Evolutionary conservation across 768 basidiomycete species (phyloP).

Genomic region (Phylloporus rhodoxanthus): DNA sequence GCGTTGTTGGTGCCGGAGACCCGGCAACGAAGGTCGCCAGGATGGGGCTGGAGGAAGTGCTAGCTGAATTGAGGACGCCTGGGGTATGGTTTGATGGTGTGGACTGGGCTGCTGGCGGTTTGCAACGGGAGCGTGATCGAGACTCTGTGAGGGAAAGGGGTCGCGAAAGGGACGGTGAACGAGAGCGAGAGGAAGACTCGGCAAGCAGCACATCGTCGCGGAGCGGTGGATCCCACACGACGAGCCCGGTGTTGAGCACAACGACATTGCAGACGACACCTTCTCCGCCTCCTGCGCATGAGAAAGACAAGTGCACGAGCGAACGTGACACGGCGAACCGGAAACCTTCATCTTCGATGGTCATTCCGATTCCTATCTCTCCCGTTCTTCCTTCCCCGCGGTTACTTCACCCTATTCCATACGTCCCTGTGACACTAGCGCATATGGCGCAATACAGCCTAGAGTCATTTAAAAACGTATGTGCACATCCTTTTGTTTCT

Average conservation of each 20-base stretch:
- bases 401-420: slow-evolving; percentile 61
- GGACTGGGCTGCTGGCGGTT: slow-evolving; percentile 45
- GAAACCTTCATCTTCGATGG: slow-evolving; percentile 23
- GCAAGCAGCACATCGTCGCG: slow-evolving; percentile 42
- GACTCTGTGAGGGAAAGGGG: slow-evolving; percentile 28
- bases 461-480: slow-evolving; percentile 52
- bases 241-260: slow-evolving; percentile 70
- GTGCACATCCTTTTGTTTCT: slow-evolving; percentile 21
- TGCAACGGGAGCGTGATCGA: slow-evolving; percentile 32
- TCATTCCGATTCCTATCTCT: slow-evolving; percentile 39
- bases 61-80: slow-evolving; percentile 47
- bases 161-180: slow-evolving; percentile 32
- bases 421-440: slow-evolving; percentile 51
- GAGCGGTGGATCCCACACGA: slow-evolving; percentile 50
- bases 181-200: slow-evolving; percentile 43
- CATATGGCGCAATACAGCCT: slow-evolving; percentile 53
- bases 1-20: slow-evolving; percentile 37
- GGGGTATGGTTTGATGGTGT: slow-evolving; percentile 70
- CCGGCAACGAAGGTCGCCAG: slow-evolving; percentile 50
- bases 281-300: slow-evolving; percentile 53
- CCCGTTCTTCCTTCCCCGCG: slow-evolving; percentile 58
- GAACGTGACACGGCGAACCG: slow-evolving; percentile 6
- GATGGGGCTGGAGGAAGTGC: slow-evolving; percentile 59
- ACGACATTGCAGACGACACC: slow-evolving; percentile 76
- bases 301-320: slow-evolving; percentile 33